Evolutionary conservation across 805 yeast genomes (phyloP), one percentile per base, ranked within the genome.

Genomic region (Kregervanrija fluxuum): DNA sequence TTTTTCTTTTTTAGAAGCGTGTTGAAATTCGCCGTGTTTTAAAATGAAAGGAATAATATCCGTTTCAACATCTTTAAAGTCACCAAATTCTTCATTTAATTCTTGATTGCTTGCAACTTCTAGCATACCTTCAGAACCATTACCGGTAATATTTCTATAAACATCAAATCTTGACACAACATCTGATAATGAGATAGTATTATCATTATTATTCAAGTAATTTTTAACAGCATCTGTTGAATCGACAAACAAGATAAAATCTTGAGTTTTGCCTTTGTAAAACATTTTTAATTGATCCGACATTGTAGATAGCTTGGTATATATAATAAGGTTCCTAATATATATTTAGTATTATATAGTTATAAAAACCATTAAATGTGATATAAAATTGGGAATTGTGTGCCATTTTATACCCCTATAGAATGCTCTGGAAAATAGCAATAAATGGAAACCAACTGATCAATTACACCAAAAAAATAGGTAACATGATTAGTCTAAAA

Each of bases 101-200:
- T 80, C 84, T 14, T 69, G 66, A 45, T 77, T 74, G 8, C 91
- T 82, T 2, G 91, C 95, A 54, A 77, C 80, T 42, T 82, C 85
- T 22, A 84, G 59, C 8, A 73, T 71, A 45, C 95, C 95, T 54
- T 78, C 85, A 3, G 79, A 66, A 31, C 95, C 95, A 35, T 66
- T 67, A 38, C 85, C 83, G 17, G 68, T 69, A 48, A 73, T 72
- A 45, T 77, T 75, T 16, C 75, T 70, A 58, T 72, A 88, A n/a
- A 87, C 71, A 54, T 82, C 75, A 67, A 75, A 85, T 8, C 73
- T 69, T 0, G 82, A 80, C 1, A 85, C 79, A 4, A 83, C 74
- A 35, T 77, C 80, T 11, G 78, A 67, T 46, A 82, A 66, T 16
- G 91, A 82, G 15, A 78, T 62, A 11, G 79, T 64, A 17, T 76